Evolutionary conservation across 371 early-diverging fungal genomes (phyloP), one percentile per base, ranked within the genome.

Genomic region (Mortierella sp.): DNA sequence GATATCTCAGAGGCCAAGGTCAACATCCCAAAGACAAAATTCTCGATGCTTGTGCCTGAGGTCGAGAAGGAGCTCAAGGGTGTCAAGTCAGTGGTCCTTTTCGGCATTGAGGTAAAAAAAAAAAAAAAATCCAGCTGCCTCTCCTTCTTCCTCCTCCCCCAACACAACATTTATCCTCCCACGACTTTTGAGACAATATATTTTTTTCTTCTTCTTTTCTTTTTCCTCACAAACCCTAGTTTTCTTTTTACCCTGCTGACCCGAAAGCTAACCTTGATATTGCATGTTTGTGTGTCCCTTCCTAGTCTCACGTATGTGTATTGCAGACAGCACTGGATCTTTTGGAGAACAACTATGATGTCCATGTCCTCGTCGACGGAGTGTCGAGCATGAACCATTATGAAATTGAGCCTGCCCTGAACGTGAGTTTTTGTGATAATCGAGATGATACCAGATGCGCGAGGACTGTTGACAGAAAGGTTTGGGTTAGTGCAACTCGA

Each of bases 251-350:
- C 9, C 37, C 37, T 37, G 37, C 37, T 37, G 37, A 37, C 37
- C 9, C 37, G 37, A 37, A 37, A 37, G 37, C 37, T 37, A 37
- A 37, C 37, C 37, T 37, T 37, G 37, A 37, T 37, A 37, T 9
- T 37, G 37, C 37, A 5, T 37, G 37, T 9, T 1, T 19, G 23
- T 2, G 21, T 12, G 9, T 12, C n/a, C n/a, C n/a, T 19, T 19
- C 50, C 14, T 74, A 94, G 92, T 87, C 95, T 37, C 98, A 98
- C 71, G 97, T 97, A 2, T 98, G 98, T 81, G 94, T 98, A 5
- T 80, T 93, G 59, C 97, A 98, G 83, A 96, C 98, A 2, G 93
- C 95, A 16, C 84, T 98, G 68, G 98, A 97, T 51, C 81, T 98
- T 12, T 75, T 95, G 46, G 92, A 92, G 45, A 81, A 87, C 45